Evolutionary conservation across 192 early-diverging fungal genomes (phyloP), one percentile per base, ranked within the genome.

Genomic region (Backusella tuberculispora): DNA sequence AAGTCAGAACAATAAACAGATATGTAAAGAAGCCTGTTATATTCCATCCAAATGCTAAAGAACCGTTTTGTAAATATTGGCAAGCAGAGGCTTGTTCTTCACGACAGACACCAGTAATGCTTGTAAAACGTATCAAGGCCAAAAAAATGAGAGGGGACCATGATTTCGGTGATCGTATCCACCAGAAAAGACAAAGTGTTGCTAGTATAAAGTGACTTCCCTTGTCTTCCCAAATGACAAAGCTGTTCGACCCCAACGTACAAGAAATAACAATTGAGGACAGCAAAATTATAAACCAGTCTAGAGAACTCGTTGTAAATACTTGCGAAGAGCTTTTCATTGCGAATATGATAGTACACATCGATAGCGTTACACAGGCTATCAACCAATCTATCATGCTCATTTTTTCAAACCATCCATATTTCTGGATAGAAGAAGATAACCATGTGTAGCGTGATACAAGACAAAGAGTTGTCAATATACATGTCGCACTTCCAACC

Each of bases 41-140:
- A 13, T 40, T 45, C 43, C 53, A 60, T 60, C 9, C 72, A 42
- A 77, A 68, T 34, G 53, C 45, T 5, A 78, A 53, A 40, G 21
- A 40, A 8, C 66, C 56, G 48, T 60, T 81, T 13, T 76, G 63
- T 0, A 81, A 37, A 60, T 83, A 83, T 2, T 26, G 10, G 78
- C 97, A 99, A 45, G 86, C 76, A 4, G 91, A 89, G 6, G 88
- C 81, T 83, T 97, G 95, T 71, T 99, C 97, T 71, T 95, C 94
- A 26, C 96, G 91, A 71, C 97, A 99, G 29, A 96, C 88, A 4
- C 86, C 82, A 6, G 87, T 71, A 5, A 87, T 45, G 3, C 90
- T 77, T 12, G 86, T 91, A 34, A 94, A 69, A 1, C 86, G 83
- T 45, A 92, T 85, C 26, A 85, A n/a, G 0, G 80, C 66, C 46